Conservation (phyloP, 371 early-diverging fungal genomes). For the Syncephalastrum contaminatum region DNA sequence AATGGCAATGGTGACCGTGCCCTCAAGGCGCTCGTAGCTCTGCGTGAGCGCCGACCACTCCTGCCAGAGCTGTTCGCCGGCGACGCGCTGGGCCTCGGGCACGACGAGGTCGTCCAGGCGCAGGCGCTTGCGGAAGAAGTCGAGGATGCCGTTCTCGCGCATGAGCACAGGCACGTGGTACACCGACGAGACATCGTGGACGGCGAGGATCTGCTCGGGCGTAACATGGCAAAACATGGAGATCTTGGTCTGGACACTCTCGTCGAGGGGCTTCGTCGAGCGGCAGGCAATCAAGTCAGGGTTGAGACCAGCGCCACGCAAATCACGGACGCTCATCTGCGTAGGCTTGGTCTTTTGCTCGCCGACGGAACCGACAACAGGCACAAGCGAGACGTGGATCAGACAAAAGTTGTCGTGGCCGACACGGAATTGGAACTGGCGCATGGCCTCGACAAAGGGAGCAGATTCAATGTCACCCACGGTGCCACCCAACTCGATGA, state of each 20-base stretch:
- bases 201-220: slow-evolving; percentile 85
- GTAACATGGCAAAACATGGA: slow-evolving; percentile 98
- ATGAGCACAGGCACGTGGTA: slow-evolving; percentile 97
- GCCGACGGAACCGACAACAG: slow-evolving; percentile 95
- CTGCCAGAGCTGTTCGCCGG: slow-evolving; percentile 66
- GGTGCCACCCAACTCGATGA: slow-evolving; percentile 99
- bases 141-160: slow-evolving; percentile 81
- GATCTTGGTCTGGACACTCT: slow-evolving; percentile 87
- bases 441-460: slow-evolving; percentile 98
- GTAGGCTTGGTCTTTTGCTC: slow-evolving; percentile 99
- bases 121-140: slow-evolving; percentile 81
- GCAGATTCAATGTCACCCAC: slow-evolving; percentile 99
- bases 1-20: slow-evolving; percentile 89
- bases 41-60: slow-evolving; percentile 83
- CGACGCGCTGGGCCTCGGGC: slow-evolving; percentile 48
- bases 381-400: slow-evolving; percentile 97
- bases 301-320: slow-evolving; percentile 94
- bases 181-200: slow-evolving; percentile 94
- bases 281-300: slow-evolving; percentile 99
- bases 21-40: slow-evolving; percentile 77
- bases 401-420: slow-evolving; percentile 97
- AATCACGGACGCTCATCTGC: slow-evolving; percentile 93
- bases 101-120: slow-evolving; percentile 64
- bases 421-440: slow-evolving; percentile 98
- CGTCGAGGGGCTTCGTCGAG: slow-evolving; percentile 77